Percentiles rank a stretch among this genome's conserved stretches.
Evolutionary conservation across 1,139 yeast genomes (phyloP).

Genomic region (Blastobotrys buckinghamii): DNA sequence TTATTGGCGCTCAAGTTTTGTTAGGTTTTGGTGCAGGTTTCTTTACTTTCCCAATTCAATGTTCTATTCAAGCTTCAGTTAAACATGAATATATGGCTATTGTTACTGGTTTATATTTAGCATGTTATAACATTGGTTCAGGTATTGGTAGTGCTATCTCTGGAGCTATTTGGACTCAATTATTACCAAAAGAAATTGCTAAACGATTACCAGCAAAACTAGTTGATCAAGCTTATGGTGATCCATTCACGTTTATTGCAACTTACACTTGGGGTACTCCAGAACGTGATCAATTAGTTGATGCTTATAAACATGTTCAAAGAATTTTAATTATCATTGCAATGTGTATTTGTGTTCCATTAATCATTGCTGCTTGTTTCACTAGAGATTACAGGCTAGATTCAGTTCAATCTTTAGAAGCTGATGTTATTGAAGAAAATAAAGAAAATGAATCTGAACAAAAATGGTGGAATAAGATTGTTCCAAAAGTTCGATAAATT

Average conservation of each 20-base stretch:
- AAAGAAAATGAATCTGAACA: neutral
- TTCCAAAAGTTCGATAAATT: neutral
- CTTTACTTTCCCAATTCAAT: conserved; percentile 63
- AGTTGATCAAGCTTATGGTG: conserved; percentile 1
- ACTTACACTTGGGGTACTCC: conserved; percentile 7
- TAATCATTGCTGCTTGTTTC: neutral
- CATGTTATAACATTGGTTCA: conserved; percentile 39
- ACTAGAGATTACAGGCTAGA: conserved; percentile 1
- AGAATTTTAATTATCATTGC: conserved; percentile 3
- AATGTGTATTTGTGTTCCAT: conserved; percentile 2
- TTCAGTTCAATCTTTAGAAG: conserved; percentile 5
- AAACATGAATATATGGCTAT: conserved; percentile 45
- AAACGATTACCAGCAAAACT: neutral
- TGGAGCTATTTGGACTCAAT: conserved; percentile 43
- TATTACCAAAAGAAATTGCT: conserved; percentile 29
- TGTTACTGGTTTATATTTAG: conserved; percentile 38
- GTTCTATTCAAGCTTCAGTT: conserved; percentile 55
- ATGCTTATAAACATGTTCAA: conserved; percentile 2
- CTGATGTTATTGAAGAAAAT: neutral
- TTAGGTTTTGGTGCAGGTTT: conserved; percentile 70
- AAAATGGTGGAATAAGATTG: neutral
- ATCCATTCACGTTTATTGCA: conserved; percentile 2
- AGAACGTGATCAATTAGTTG: conserved; percentile 4
- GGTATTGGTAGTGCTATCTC: conserved; percentile 43
- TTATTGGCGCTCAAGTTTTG: conserved; percentile 59